A percentile compares a stretch with the other conserved stretches of the same genome.
Evolutionary conservation across 495 filamentous ascomycete genomes (phyloP).

Genomic region (Trichoderma reesei): DNA sequence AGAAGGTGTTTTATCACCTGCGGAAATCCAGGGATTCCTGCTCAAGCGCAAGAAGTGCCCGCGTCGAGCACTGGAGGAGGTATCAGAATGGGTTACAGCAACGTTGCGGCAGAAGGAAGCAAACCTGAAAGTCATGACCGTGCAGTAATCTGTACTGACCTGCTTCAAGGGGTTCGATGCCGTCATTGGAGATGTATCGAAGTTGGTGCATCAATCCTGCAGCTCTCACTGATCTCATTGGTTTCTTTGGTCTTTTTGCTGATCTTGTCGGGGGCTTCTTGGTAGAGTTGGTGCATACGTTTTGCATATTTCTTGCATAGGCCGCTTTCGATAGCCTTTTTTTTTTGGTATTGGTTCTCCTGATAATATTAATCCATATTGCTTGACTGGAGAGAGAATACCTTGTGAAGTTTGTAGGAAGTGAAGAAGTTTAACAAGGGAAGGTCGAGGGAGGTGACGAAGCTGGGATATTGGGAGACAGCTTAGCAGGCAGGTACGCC

Average conservation of each 20-base stretch:
- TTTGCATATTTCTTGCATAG: no score
- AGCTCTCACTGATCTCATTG: no score
- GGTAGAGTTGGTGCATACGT: no score
- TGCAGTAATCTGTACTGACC: constrained; percentile 20
- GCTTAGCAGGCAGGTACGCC: not conserved
- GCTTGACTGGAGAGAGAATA: no score
- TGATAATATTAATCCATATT: no score
- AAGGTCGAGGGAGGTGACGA: not conserved
- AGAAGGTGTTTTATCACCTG: constrained; percentile 46
- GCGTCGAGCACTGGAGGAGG: constrained; percentile 44
- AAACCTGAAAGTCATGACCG: constrained; percentile 27
- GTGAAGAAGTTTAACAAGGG: not conserved
- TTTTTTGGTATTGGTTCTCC: no score
- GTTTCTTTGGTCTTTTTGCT: no score
- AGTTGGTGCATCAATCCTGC: not conserved
- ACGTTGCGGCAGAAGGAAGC: constrained; percentile 34
- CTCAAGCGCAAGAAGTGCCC: constrained; percentile 55
- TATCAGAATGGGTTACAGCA: constrained; percentile 44
- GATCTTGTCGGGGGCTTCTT: no score
- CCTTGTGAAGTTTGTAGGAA: not conserved
- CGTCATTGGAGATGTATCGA: not conserved
- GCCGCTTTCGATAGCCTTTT: no score
- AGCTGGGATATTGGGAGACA: no score
- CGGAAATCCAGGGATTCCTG: constrained; percentile 63
- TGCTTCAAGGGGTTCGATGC: not conserved